A percentile compares a stretch with the other conserved stretches of the same genome.
phyloP scores from a whole-genome alignment of 495 filamentous ascomycete genomes.

The Penicillium mononematosum region DNA sequence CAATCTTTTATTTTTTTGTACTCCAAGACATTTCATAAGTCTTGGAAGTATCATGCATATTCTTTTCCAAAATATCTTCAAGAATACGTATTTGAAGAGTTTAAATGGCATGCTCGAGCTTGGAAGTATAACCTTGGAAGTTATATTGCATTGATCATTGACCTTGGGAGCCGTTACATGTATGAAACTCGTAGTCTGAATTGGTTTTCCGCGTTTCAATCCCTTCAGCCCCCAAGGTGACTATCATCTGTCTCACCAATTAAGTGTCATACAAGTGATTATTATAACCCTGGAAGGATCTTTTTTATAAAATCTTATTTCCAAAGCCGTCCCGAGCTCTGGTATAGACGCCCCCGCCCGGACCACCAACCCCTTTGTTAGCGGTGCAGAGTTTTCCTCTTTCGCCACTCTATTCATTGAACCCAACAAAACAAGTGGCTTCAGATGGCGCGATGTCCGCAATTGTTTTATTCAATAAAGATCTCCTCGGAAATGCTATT shows the following conservation, averaged over 20 bases:
- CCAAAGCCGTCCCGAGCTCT: not conserved
- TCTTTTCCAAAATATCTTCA: not conserved
- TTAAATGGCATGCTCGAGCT: not conserved
- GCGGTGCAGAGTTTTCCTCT: slow-evolving; percentile 7
- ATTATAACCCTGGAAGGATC: not conserved
- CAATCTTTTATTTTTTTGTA: not conserved
- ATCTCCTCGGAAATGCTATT: not conserved
- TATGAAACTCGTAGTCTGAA: not conserved
- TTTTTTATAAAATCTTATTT: not conserved
- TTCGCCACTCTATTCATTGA: slow-evolving; percentile 10
- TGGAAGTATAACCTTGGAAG: not conserved
- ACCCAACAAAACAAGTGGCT: slow-evolving; percentile 15
- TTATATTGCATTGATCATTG: too few species aligned
- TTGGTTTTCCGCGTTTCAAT: slow-evolving; percentile 10
- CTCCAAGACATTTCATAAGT: not conserved
- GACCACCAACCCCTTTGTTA: slow-evolving; percentile 12
- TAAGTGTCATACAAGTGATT: not conserved
- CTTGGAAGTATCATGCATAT: slow-evolving; percentile 1
- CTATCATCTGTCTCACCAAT: slow-evolving; percentile 14
- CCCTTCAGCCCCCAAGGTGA: slow-evolving; percentile 6
- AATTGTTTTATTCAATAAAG: not conserved
- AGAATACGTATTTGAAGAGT: not conserved
- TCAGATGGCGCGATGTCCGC: slow-evolving; percentile 1
- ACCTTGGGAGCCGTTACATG: too few species aligned
- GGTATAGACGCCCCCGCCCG: slow-evolving; percentile 6